Percentiles rank a stretch among this genome's conserved stretches.
Conservation (phyloP, 1,139 yeast genomes). For the Sugiyamaella novakii region DNA sequence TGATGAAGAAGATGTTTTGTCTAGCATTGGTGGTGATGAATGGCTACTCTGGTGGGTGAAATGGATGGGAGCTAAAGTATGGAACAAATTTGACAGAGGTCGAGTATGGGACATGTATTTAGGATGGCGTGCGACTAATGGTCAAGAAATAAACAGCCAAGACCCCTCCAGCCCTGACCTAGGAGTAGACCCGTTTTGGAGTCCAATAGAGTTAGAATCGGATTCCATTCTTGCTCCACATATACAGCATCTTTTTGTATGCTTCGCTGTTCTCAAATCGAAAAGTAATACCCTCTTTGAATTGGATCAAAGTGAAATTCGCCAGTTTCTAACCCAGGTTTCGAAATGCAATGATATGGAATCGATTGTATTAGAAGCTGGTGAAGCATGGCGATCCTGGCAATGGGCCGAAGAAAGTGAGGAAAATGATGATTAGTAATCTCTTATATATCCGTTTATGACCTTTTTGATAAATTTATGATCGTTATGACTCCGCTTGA, state of each 20-base stretch:
- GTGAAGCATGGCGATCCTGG: conserved; percentile 89
- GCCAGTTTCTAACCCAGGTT: conserved; percentile 68
- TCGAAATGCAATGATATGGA: conserved; percentile 59
- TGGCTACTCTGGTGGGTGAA: conserved; percentile 97
- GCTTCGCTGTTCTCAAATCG: conserved; percentile 77
- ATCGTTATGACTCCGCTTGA: conserved; percentile 11
- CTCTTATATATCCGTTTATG: conserved; percentile 1
- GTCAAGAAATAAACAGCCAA: conserved; percentile 8
- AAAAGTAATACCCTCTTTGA: conserved; percentile 78
- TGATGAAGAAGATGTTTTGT: conserved; percentile 76
- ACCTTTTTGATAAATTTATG: conserved; percentile 13
- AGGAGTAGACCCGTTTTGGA: conserved; percentile 43
- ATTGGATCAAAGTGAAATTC: conserved; percentile 85
- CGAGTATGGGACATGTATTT: conserved; percentile 85
- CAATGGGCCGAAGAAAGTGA: conserved; percentile 51
- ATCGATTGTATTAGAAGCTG: conserved; percentile 73
- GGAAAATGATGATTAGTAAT: conserved; percentile 16
- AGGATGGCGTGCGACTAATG: conserved; percentile 60
- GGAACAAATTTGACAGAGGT: conserved; percentile 81
- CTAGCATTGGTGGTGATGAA: conserved; percentile 67
- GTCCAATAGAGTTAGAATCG: conserved; percentile 32
- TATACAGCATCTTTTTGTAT: conserved; percentile 72
- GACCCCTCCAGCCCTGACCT: conserved; percentile 39
- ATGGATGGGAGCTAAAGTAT: conserved; percentile 86
- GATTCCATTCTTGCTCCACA: conserved; percentile 69